phyloP scores from a whole-genome alignment of 495 filamentous ascomycete genomes.

The Clohesyomyces aquaticus region DNA sequence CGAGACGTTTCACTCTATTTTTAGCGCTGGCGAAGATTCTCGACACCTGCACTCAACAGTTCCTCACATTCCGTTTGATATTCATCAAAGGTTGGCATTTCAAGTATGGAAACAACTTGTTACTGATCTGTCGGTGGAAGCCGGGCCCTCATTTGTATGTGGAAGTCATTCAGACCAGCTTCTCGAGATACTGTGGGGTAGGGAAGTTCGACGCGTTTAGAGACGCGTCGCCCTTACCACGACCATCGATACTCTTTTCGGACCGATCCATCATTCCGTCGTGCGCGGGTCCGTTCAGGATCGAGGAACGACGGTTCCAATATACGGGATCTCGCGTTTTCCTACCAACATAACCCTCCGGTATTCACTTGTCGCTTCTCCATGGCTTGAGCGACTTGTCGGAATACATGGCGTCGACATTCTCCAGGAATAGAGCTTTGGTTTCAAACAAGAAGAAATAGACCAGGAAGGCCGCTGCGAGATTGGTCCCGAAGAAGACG shows the following conservation, averaged over 20 bases:
- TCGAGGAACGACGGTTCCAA: not conserved
- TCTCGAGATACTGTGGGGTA: not conserved
- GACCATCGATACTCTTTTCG: not conserved
- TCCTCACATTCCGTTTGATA: not conserved
- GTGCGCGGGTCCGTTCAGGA: not conserved
- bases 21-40: not conserved
- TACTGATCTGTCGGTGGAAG: too few relatives aligned
- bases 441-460: constrained; percentile 81
- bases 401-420: constrained; percentile 87
- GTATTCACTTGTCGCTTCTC: constrained; percentile 69
- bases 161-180: not conserved
- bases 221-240: not conserved
- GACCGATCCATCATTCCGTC: not conserved
- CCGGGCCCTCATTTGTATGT: not conserved
- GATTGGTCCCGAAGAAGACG: constrained; percentile 66
- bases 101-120: not conserved
- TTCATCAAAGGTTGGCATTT: not conserved
- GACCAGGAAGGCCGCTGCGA: constrained; percentile 59
- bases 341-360: constrained; percentile 39
- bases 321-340: constrained; percentile 11
- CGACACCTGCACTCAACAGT: not conserved
- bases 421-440: constrained; percentile 85
- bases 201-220: not conserved
- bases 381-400: constrained; percentile 63
- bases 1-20: not conserved